These are phyloP conservation scores for Sporothrix pallida DNA, from an alignment of 2,329 filamentous ascomycete species.

Conservation along the genomic window DNA sequence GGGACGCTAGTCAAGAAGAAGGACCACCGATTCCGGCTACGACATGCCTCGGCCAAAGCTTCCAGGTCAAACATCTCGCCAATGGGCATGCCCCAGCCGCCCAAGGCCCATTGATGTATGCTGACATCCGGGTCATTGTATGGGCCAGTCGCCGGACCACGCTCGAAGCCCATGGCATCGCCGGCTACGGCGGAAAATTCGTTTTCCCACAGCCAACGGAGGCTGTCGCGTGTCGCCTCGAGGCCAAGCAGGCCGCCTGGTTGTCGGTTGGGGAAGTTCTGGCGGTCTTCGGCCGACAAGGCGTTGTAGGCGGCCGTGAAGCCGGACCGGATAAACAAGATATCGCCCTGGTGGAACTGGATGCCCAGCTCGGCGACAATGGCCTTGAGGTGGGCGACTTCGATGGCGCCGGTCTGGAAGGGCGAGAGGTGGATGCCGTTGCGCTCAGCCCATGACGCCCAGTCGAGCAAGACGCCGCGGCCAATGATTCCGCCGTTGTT, in stretches of 20 bases:
- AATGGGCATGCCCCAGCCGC: neutral
- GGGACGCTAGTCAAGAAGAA: slow-evolving; percentile 6
- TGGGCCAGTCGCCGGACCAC: neutral
- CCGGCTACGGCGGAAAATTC: slow-evolving; percentile 6
- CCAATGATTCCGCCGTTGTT: slow-evolving; percentile 16
- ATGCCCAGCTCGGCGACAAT: neutral
- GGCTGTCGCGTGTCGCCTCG: neutral
- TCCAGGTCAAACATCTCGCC: neutral
- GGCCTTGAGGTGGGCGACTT: slow-evolving; percentile 3
- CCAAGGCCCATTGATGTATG: neutral
- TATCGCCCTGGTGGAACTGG: slow-evolving; percentile 16
- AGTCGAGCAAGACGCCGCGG: neutral
- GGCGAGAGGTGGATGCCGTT: slow-evolving; percentile 7
- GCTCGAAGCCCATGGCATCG: slow-evolving; percentile 11
- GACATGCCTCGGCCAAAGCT: neutral
- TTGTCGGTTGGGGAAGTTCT: neutral
- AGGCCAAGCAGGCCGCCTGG: neutral
- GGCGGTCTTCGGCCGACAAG: neutral
- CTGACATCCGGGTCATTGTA: slow-evolving; percentile 6
- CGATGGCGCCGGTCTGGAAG: neutral
- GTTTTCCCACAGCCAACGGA: neutral
- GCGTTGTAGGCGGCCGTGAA: neutral
- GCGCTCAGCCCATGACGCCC: neutral
- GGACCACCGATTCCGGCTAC: neutral
- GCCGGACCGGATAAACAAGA: neutral